Percentiles rank a stretch among this genome's conserved stretches.
phyloP scores from a whole-genome alignment of 257 asterid genomes.

The Ilex asprella region DNA sequence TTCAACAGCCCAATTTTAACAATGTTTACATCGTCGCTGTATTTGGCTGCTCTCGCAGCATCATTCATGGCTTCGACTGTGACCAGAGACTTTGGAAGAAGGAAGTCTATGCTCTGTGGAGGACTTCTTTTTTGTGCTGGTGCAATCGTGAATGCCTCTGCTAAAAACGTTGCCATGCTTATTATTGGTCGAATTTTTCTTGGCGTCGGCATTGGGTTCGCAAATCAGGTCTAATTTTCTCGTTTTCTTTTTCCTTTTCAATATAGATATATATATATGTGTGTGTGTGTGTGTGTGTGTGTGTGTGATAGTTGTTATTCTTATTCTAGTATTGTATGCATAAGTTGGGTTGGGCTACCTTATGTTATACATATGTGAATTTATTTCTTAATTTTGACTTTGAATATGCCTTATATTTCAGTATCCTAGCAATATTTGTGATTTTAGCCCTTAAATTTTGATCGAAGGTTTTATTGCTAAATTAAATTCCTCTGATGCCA shows the following conservation, averaged over 20 bases:
- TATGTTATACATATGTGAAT: no score
- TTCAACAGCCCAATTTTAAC: slow-evolving; percentile 43
- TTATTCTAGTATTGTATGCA: no score
- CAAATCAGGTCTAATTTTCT: slow-evolving; percentile 31
- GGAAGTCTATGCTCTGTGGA: slow-evolving; percentile 38
- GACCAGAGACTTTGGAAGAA: slow-evolving; percentile 42
- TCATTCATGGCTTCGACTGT: slow-evolving; percentile 51
- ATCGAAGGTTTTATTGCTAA: no score
- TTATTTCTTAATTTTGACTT: neutral
- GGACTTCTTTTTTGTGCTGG: slow-evolving; percentile 44
- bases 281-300: no score
- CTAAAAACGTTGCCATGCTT: slow-evolving; percentile 42
- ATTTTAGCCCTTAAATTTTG: no score
- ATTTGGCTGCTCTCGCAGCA: slow-evolving; percentile 51
- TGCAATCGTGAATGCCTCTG: slow-evolving; percentile 41
- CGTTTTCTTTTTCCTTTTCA: neutral
- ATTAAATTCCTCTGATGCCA: no score
- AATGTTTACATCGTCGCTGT: slow-evolving; percentile 60
- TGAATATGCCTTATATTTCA: neutral
- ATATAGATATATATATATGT: neutral
- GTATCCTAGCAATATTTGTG: no score
- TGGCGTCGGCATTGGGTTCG: slow-evolving; percentile 59
- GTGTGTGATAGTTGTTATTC: no score
- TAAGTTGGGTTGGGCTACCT: no score
- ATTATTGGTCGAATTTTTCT: slow-evolving; percentile 53